These are phyloP conservation scores for Seiridium cupressi DNA, from an alignment of 2,329 filamentous ascomycete species.

Conservation along the genomic window DNA sequence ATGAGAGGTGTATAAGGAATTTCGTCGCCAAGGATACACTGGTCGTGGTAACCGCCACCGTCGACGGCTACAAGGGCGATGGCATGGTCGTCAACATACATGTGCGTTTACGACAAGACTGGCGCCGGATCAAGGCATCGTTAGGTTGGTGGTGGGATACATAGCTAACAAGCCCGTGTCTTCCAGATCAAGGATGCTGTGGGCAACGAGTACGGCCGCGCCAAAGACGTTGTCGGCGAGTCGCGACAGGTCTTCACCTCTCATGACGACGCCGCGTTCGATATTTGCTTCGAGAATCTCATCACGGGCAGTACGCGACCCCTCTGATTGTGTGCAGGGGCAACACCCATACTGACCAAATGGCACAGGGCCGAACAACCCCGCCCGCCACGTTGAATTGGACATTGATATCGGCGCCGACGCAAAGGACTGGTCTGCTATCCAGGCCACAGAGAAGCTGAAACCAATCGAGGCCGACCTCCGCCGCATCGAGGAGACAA, in stretches of 20 bases:
- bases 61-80: constrained; percentile 84
- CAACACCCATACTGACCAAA: neutral
- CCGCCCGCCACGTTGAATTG: constrained; percentile 76
- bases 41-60: constrained; percentile 89
- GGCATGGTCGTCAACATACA: constrained; percentile 93
- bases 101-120: constrained; percentile 50
- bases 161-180: constrained; percentile 8
- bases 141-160: neutral
- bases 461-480: constrained; percentile 96
- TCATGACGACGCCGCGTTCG: constrained; percentile 86
- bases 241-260: constrained; percentile 92
- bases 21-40: constrained; percentile 90
- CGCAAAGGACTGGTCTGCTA: constrained; percentile 96
- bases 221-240: constrained; percentile 89
- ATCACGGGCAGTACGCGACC: constrained; percentile 63
- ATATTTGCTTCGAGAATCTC: constrained; percentile 93
- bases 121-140: neutral
- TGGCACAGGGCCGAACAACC: constrained; percentile 31
- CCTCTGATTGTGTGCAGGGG: neutral
- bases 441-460: constrained; percentile 95
- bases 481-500: constrained; percentile 86
- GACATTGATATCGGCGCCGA: constrained; percentile 96
- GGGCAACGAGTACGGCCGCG: constrained; percentile 92
- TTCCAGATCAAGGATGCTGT: constrained; percentile 87
- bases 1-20: constrained; percentile 91